Percentiles rank a stretch among this genome's conserved stretches.
These are phyloP conservation scores for Logfia minima DNA, from an alignment of 129 eudicot genomes.

Conservation along the genomic window DNA sequence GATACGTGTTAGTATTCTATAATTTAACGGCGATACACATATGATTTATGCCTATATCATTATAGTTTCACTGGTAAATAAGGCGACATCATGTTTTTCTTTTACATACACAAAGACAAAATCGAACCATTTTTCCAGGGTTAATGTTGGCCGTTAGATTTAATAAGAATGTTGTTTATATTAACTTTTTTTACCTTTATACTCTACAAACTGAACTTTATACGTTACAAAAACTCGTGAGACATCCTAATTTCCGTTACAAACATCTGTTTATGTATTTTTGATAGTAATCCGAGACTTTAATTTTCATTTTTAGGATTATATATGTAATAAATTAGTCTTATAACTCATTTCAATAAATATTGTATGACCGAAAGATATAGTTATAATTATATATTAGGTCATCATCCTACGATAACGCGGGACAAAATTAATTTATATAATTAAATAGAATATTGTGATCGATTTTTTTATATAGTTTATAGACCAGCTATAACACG, in stretches of 20 bases:
- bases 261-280: slow-evolving; percentile 17
- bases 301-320: slow-evolving; percentile 1
- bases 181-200: slow-evolving; percentile 10
- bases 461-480: no score
- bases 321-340: neutral
- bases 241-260: slow-evolving; percentile 11
- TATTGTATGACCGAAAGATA: neutral
- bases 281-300: neutral
- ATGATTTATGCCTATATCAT: neutral
- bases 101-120: slow-evolving; percentile 16
- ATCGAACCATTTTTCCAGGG: slow-evolving; percentile 20
- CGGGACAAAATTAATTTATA: no score
- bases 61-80: slow-evolving; percentile 8
- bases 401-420: no score
- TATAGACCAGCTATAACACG: no score
- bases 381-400: no score
- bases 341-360: neutral
- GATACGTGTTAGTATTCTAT: slow-evolving; percentile 25
- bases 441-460: no score
- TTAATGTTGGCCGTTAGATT: slow-evolving; percentile 29
- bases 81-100: slow-evolving; percentile 25
- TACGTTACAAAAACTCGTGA: neutral
- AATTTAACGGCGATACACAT: neutral
- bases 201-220: neutral
- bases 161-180: neutral